Percentiles rank a stretch among this genome's conserved stretches.
Evolutionary conservation across 179 eudicot species (phyloP).

Genomic region (Corrigiola litoralis): DNA sequence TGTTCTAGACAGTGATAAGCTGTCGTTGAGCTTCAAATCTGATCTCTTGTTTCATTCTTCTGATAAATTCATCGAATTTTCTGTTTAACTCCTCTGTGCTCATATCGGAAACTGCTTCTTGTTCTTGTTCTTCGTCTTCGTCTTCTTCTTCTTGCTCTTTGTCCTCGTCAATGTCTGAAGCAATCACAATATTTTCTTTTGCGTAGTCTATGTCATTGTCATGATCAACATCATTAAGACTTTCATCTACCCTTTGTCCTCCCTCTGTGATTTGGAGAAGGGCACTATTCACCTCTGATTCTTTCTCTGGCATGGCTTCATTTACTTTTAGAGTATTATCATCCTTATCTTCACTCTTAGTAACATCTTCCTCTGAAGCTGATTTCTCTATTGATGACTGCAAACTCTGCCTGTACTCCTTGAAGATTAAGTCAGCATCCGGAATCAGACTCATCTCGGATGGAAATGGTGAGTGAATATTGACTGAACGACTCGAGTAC

Average conservation of each 20-base stretch:
- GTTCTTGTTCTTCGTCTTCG: conserved; percentile 16
- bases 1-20: conserved; percentile 28
- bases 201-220: background rate
- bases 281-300: background rate
- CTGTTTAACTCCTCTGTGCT: conserved; percentile 53
- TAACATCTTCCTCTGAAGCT: conserved; percentile 6
- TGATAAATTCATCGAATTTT: conserved; percentile 55
- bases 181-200: background rate
- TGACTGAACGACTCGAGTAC: conserved; percentile 20
- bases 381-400: conserved; percentile 1
- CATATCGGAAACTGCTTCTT: conserved; percentile 24
- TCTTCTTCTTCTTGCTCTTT: conserved; percentile 1
- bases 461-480: background rate
- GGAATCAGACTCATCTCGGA: conserved; percentile 1
- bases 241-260: conserved; percentile 1
- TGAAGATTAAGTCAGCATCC: background rate
- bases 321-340: background rate
- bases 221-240: background rate
- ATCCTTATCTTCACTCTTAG: background rate
- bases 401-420: background rate
- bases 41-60: conserved; percentile 54
- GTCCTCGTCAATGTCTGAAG: background rate
- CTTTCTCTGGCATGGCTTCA: conserved; percentile 8
- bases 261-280: background rate
- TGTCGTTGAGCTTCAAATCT: conserved; percentile 44